A percentile compares a stretch with the other conserved stretches of the same genome.
phyloP scores from a whole-genome alignment of 192 early-diverging fungal species.

The Cladochytrium replicatum region DNA sequence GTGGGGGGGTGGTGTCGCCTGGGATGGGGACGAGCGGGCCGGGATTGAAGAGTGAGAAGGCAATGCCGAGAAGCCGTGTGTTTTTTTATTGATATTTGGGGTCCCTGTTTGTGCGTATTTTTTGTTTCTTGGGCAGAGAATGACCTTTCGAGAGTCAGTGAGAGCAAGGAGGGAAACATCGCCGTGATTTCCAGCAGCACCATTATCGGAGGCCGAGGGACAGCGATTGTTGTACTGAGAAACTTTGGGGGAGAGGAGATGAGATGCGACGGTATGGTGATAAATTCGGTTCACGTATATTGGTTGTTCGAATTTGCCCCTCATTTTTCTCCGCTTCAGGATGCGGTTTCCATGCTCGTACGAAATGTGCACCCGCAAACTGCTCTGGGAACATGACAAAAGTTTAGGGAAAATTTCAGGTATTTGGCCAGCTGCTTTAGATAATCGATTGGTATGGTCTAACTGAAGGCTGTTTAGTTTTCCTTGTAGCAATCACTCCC shows the following conservation, averaged over 20 bases:
- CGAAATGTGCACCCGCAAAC: constrained; percentile 17
- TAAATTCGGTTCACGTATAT: not conserved
- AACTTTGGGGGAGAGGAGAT: constrained; percentile 35
- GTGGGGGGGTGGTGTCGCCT: no score
- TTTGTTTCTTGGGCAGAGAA: not conserved
- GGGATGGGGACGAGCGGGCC: not conserved
- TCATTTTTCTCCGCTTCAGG: no score
- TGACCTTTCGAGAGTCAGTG: not conserved
- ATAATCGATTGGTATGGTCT: not conserved
- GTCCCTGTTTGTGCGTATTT: no score
- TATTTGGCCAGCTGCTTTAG: not conserved
- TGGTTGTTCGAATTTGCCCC: not conserved
- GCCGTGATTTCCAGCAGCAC: constrained; percentile 22
- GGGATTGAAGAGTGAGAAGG: not conserved
- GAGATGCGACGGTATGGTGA: constrained; percentile 21
- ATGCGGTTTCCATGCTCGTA: constrained; percentile 30
- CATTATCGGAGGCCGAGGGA: constrained; percentile 23
- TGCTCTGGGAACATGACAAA: constrained; percentile 11
- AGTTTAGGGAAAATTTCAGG: not conserved
- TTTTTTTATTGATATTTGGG: no score
- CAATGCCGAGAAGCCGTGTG: constrained; percentile 1
- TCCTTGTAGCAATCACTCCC: not conserved
- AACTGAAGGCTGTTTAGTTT: constrained; percentile 3
- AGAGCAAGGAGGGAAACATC: not conserved
- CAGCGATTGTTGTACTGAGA: constrained; percentile 27